A percentile compares a stretch with the other conserved stretches of the same genome.
These are phyloP conservation scores for Diaporthe ilicicola DNA, from an alignment of 2,329 filamentous ascomycete genomes.

Conservation along the genomic window DNA sequence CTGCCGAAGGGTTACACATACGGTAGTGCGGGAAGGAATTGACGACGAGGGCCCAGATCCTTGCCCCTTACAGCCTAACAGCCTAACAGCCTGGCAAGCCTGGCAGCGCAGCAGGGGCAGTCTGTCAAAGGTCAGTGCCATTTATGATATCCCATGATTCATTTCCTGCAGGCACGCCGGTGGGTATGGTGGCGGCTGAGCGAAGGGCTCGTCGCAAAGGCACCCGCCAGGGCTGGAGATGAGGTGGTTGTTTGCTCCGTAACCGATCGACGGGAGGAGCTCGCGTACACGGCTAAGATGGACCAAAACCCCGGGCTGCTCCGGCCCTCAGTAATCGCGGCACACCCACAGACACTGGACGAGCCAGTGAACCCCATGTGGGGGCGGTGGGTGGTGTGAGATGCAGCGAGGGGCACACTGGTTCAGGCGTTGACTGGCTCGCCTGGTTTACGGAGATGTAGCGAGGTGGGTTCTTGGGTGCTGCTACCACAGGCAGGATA, in stretches of 20 bases:
- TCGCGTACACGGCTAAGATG: background rate
- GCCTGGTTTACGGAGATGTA: background rate
- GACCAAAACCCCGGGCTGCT: slow-evolving; percentile 6
- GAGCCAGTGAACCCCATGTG: background rate
- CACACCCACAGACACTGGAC: background rate
- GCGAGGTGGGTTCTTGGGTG: background rate
- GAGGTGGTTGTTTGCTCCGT: background rate
- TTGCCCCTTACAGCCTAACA: background rate
- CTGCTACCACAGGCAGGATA: background rate
- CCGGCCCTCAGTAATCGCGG: slow-evolving; percentile 2
- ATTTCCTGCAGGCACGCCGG: slow-evolving; percentile 11
- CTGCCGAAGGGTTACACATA: background rate
- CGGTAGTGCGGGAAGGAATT: background rate
- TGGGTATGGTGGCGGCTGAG: background rate
- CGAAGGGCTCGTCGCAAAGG: background rate
- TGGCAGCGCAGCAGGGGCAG: background rate
- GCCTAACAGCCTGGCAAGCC: background rate
- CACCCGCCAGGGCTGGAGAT: background rate
- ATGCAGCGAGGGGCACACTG: background rate
- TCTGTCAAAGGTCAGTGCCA: background rate
- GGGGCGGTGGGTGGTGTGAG: background rate
- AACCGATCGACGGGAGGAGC: background rate
- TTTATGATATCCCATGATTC: slow-evolving; percentile 1
- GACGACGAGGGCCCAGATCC: background rate
- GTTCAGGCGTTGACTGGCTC: background rate